These are phyloP conservation scores for Populus ilicifolia DNA, from an alignment of 345 rosid genomes.

Conservation along the genomic window DNA sequence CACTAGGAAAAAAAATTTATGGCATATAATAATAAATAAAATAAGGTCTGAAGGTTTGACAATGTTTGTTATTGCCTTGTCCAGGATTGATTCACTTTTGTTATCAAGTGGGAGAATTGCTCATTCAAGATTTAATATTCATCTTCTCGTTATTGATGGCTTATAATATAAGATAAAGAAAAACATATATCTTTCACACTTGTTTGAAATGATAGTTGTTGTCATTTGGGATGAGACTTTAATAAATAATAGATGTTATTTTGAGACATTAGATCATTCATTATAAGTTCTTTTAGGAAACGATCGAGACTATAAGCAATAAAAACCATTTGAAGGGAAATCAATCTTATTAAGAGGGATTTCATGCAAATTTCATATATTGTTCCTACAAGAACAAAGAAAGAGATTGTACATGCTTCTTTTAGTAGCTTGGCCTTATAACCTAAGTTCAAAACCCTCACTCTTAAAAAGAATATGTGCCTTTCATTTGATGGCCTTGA, in stretches of 20 bases:
- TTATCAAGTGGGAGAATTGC: background rate
- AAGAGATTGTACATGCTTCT: no score
- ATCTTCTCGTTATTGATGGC: background rate
- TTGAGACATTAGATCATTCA: no score
- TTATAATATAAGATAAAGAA: no score
- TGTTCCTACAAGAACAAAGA: no score
- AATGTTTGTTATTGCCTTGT: background rate
- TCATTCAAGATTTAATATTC: constrained; percentile 4
- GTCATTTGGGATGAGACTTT: background rate
- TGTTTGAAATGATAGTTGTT: background rate
- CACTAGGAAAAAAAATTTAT: background rate
- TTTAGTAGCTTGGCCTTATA: no score
- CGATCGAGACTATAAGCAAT: no score
- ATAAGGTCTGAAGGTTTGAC: background rate
- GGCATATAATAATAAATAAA: background rate
- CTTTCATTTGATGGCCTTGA: background rate
- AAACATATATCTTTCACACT: background rate
- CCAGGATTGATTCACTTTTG: background rate
- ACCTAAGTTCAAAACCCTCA: no score
- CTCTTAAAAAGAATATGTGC: no score
- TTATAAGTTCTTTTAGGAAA: background rate
- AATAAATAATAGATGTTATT: background rate
- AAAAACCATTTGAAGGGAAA: no score
- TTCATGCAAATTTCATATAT: no score
- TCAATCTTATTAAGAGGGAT: no score